Percentiles rank a stretch among this genome's conserved stretches.
These are phyloP conservation scores for Atalantia buxifolia DNA, from an alignment of 345 rosid genomes.

Conservation along the genomic window DNA sequence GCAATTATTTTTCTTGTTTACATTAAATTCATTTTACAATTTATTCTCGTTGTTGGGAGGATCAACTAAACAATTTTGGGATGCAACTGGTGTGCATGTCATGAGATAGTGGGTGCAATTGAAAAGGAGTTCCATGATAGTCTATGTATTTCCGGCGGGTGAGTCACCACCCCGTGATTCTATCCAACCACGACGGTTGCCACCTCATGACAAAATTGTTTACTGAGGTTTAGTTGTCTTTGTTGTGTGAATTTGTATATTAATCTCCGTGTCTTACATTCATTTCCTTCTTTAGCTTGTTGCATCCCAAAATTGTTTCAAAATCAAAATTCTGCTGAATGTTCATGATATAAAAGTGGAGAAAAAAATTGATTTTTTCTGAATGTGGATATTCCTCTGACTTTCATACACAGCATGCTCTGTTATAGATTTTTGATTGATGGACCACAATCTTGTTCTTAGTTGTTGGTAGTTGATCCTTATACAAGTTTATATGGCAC, in stretches of 20 bases:
- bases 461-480: too few species aligned
- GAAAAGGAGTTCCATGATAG: too few species aligned
- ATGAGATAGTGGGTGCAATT: too few species aligned
- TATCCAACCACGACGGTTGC: too few species aligned
- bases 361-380: not conserved
- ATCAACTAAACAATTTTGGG: too few species aligned
- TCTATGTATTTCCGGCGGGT: too few species aligned
- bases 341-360: not conserved
- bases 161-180: too few species aligned
- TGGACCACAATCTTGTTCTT: not conserved
- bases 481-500: too few species aligned
- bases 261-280: not conserved
- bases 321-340: not conserved
- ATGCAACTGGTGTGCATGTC: too few species aligned
- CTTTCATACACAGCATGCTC: not conserved
- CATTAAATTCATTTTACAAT: not conserved
- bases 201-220: too few species aligned
- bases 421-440: not conserved
- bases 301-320: not conserved
- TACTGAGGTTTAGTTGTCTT: not conserved
- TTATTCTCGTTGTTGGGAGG: not conserved
- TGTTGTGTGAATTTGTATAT: not conserved
- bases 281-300: not conserved
- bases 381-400: not conserved
- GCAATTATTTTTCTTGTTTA: not conserved